Conservation (phyloP, 23 red algal genomes). For the Agarophyton chilense region DNA sequence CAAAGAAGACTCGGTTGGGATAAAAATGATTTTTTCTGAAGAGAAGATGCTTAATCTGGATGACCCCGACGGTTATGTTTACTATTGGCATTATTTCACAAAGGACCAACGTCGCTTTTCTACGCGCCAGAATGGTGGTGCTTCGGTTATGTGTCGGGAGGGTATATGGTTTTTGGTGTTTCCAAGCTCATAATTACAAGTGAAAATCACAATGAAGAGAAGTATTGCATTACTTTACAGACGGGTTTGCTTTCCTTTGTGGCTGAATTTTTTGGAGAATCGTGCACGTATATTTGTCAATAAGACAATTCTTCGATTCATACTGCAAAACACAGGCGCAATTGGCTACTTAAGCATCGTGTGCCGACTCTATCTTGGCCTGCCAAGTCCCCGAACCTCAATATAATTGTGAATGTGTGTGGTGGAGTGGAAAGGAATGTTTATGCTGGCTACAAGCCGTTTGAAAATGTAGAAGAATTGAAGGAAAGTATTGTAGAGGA, state of each 20-base stretch:
- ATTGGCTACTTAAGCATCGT: not conserved
- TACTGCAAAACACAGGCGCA: not conserved
- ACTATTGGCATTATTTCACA: not conserved
- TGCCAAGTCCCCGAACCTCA: slow-evolving; percentile 6
- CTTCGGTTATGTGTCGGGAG: not conserved
- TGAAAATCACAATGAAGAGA: not conserved
- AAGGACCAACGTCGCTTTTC: not conserved
- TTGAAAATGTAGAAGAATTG: slow-evolving; percentile 13
- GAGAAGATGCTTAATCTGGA: too few relatives aligned
- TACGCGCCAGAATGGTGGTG: not conserved
- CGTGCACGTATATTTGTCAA: not conserved
- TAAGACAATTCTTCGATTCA: not conserved
- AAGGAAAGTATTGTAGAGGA: not conserved
- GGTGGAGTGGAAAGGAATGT: not conserved
- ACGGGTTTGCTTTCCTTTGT: not conserved
- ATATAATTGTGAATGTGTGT: slow-evolving; percentile 16
- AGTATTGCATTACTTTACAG: not conserved
- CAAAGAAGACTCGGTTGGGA: not conserved
- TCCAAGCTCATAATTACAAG: not conserved
- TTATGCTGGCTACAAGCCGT: not conserved
- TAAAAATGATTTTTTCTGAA: slow-evolving; percentile 1
- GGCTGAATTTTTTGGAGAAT: not conserved
- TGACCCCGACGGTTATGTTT: not conserved
- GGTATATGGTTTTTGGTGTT: not conserved
- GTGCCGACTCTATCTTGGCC: not conserved